A percentile compares a stretch with the other conserved stretches of the same genome.
These are phyloP conservation scores for Pseudogymnoascus sp. DNA, from an alignment of 2,329 filamentous ascomycete species.

Conservation along the genomic window DNA sequence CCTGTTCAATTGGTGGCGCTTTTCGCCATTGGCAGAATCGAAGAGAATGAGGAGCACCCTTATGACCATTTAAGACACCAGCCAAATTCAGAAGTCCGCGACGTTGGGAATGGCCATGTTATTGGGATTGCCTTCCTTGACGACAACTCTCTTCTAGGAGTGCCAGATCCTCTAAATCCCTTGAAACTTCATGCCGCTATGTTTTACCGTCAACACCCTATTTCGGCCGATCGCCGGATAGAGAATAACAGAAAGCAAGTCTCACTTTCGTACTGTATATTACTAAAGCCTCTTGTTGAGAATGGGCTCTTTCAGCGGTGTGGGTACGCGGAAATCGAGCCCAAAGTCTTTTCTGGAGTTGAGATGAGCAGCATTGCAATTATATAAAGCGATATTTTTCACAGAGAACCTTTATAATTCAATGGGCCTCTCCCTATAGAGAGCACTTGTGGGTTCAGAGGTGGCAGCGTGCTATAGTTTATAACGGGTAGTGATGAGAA, in stretches of 20 bases:
- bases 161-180: background rate
- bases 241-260: background rate
- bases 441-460: background rate
- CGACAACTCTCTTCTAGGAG: background rate
- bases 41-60: background rate
- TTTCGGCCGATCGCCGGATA: background rate
- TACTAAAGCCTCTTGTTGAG: background rate
- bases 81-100: background rate
- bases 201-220: background rate
- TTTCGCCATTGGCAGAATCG: background rate
- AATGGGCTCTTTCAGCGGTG: background rate
- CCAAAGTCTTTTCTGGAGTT: background rate
- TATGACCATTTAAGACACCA: background rate
- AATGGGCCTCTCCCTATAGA: background rate
- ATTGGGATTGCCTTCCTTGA: background rate
- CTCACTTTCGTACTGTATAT: background rate
- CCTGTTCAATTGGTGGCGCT: background rate
- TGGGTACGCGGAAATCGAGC: background rate
- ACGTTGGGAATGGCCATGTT: background rate
- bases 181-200: background rate
- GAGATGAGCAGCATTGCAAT: background rate
- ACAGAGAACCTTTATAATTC: background rate
- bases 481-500: background rate
- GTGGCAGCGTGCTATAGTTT: background rate
- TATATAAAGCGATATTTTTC: background rate